phyloP scores from a whole-genome alignment of 2,329 filamentous ascomycete species.

The Aureobasidium sp. region DNA sequence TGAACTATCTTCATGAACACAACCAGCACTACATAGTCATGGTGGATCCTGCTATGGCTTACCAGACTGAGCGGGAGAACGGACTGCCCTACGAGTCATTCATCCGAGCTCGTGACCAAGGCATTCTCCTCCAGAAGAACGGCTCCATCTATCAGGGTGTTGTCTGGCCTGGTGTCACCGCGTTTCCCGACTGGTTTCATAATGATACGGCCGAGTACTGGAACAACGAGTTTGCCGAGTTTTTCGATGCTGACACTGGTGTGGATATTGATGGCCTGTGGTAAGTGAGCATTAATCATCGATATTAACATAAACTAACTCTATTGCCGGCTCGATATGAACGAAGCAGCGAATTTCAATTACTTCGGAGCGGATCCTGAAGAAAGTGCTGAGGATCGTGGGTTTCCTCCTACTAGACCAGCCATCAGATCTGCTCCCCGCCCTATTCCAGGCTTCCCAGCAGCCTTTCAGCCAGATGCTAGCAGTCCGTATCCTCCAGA shows the following conservation, averaged over 20 bases:
- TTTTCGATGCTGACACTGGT: constrained; percentile 56
- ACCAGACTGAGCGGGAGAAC: constrained; percentile 16
- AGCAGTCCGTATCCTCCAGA: constrained; percentile 2
- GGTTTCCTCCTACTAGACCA: constrained; percentile 53
- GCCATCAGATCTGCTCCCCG: constrained; percentile 53
- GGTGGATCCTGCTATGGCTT: constrained; percentile 59
- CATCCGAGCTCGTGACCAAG: constrained; percentile 23
- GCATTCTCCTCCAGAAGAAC: constrained; percentile 49
- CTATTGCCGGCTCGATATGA: constrained; percentile 48
- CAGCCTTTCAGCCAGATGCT: constrained; percentile 52
- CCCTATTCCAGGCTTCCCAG: constrained; percentile 59
- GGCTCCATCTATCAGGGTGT: constrained; percentile 52
- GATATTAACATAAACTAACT: too few relatives aligned
- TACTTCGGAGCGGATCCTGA: constrained; percentile 31
- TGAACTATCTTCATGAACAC: constrained; percentile 43
- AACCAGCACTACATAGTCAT: constrained; percentile 47
- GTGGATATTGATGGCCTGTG: constrained; percentile 70
- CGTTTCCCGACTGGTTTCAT: constrained; percentile 60
- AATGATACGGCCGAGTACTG: constrained; percentile 57
- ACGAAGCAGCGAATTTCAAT: constrained; percentile 50
- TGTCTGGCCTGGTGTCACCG: constrained; percentile 60
- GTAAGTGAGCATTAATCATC: too few relatives aligned
- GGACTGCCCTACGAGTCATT: background rate
- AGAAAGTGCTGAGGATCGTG: constrained; percentile 28
- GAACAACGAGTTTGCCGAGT: constrained; percentile 56